Evolutionary conservation across 2,329 filamentous ascomycete species (phyloP), one percentile per base, ranked within the genome.

Genomic region (Daldinia sp.): DNA sequence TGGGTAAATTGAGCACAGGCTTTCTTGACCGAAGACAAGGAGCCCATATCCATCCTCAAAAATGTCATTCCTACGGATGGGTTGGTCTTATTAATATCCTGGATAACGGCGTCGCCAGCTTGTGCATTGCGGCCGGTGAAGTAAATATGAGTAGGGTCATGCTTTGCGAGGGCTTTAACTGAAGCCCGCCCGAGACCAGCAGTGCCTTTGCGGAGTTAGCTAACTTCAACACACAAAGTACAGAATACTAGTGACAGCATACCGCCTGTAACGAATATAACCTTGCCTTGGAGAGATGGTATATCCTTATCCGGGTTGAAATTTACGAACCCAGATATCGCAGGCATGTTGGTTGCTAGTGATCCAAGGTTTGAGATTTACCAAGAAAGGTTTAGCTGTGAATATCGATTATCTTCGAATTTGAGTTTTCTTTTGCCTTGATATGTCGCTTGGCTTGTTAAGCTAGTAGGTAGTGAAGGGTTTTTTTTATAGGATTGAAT

Each of bases 121-220:
- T 81, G 78, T 49, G 71, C 74, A 30, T 77, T 82, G 30, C 83
- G 80, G 1, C 82, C 82, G n/a, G 77, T 81, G 55, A 87, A 78
- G 73, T 82, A 85, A 57, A 87, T 83, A 51, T 82, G 79, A 2
- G 76, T 73, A 13, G 85, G 83, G n/a, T 75, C 49, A 64, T 81
- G 80, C 52, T 75, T 75, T 10, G 79, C 76, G 6, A 82, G 73
- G 3, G 77, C 75, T 10, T 77, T 67, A 35, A 81, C 72, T 3
- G 77, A 77, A 57, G 77, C 74, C 58, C 75, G 77, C 19, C 81
- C 81, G 1, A 83, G 72, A 0, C 81, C 81, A 23, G 76, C 71
- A 32, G 79, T 81, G 2, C 71, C 72, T 71, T 35, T n/a, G 39
- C 10, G 25, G 4, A 39, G 34, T 56, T 39, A 39, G 32, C 10